phyloP scores from a whole-genome alignment of 2,329 filamentous ascomycete species.

The Xylariales sp. region DNA sequence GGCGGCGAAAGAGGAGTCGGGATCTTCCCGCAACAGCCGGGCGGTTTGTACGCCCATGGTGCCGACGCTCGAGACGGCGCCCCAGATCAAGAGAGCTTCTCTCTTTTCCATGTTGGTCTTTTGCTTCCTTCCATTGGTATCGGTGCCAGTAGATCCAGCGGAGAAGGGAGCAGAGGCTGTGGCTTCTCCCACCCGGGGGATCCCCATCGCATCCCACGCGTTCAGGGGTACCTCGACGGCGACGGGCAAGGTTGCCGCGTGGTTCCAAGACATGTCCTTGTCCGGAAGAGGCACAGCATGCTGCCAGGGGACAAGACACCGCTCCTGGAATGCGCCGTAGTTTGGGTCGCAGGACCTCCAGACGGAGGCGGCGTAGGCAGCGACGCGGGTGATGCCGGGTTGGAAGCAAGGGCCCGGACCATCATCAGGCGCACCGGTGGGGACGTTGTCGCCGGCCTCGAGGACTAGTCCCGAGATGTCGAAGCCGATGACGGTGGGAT shows the following conservation, averaged over 20 bases:
- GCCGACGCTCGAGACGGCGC: conserved; percentile 40
- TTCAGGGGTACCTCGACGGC: conserved; percentile 30
- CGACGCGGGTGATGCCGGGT: conserved; percentile 31
- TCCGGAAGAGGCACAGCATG: conserved; percentile 32
- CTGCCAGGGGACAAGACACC: conserved; percentile 36
- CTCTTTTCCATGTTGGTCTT: too few species aligned
- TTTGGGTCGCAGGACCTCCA: conserved; percentile 40
- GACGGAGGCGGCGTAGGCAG: conserved; percentile 31
- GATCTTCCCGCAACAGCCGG: conserved; percentile 29
- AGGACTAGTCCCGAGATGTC: conserved; percentile 40
- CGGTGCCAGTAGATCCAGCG: too few species aligned
- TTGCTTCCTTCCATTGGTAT: too few species aligned
- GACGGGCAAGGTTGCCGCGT: conserved; percentile 35
- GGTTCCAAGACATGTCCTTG: conserved; percentile 30
- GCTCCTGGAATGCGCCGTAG: conserved; percentile 43
- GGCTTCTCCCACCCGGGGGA: too few species aligned
- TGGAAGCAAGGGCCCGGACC: conserved; percentile 17
- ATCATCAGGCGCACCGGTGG: conserved; percentile 14
- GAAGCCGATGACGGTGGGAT: conserved; percentile 37
- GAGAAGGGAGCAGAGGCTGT: too few species aligned
- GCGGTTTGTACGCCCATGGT: conserved; percentile 38
- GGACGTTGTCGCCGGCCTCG: conserved; percentile 34
- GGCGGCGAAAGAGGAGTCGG: conserved; percentile 26
- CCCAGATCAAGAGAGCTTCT: conserved; percentile 37
- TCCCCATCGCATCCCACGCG: conserved; percentile 34